phyloP scores from a whole-genome alignment of 176 grass and related monocot species.

The Melocanna baccifera region DNA sequence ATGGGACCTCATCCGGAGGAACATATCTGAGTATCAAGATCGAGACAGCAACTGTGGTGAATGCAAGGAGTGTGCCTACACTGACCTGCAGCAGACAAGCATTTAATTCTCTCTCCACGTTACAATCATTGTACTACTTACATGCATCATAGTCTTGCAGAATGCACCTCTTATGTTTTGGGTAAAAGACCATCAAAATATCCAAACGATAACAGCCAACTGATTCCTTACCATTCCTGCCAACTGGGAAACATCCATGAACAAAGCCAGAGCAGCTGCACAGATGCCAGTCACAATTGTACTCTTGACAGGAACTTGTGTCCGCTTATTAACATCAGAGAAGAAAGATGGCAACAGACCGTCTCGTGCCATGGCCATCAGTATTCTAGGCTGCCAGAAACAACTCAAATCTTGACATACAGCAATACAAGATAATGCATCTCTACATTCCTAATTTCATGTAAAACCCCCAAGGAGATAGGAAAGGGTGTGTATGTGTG shows the following conservation, averaged over 20 bases:
- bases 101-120: neutral
- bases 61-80: slow-evolving; percentile 94
- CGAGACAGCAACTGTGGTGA: slow-evolving; percentile 83
- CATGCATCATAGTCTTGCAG: neutral
- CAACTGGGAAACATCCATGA: slow-evolving; percentile 96
- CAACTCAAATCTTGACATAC: neutral
- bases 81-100: slow-evolving; percentile 66
- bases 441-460: neutral
- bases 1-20: slow-evolving; percentile 73
- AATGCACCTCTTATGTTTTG: neutral
- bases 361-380: slow-evolving; percentile 98
- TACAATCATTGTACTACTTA: neutral
- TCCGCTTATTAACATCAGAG: slow-evolving; percentile 65
- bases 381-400: slow-evolving; percentile 85
- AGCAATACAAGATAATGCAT: no score
- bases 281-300: slow-evolving; percentile 74
- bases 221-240: slow-evolving; percentile 90
- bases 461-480: neutral
- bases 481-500: neutral
- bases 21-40: slow-evolving; percentile 99
- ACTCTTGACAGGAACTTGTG: slow-evolving; percentile 95
- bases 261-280: slow-evolving; percentile 69
- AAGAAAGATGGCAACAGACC: slow-evolving; percentile 89
- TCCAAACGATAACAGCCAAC: neutral
- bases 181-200: neutral